Evolutionary conservation across 805 yeast genomes (phyloP), one percentile per base, ranked within the genome.

Genomic region (Barnettozyma wickerhamii): DNA sequence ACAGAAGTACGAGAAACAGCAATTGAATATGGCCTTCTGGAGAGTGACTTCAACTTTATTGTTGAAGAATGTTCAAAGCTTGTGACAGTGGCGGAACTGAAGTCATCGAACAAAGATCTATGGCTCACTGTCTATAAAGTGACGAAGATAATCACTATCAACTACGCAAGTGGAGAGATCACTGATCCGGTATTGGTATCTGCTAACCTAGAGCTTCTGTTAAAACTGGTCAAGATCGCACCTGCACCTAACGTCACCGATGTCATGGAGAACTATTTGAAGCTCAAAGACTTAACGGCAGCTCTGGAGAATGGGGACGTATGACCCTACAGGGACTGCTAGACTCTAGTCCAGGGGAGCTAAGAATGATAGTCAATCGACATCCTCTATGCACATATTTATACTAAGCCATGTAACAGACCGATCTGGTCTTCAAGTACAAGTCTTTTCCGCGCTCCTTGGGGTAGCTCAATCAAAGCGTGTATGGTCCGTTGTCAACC

Each of bases 111-210:
- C 19, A 34, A 10, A 32, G 61, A 63, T 14, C 62, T 68, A 35
- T 88, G 96, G 95, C 68, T 79, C 13, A 51, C 69, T 9, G 43
- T 81, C 6, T 43, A 36, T 20, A 40, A 43, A 33, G 43, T 43
- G 5, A 30, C 38, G 3, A 43, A 43, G 13, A 26, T 43, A 3
- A 26, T 36, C 6, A 29, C 35, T 10, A 41, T 41, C 19, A 41
- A 41, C 20, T 41, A 33, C 30, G 35, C 32, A 10, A 33, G 21
- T 30, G 38, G 24, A 13, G 45, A 41, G 18, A 33, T 41, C 14
- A 30, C 28, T 6, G 30, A 33, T 13, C 6, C 26, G 5, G 28
- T 29, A 12, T 13, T 39, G 12, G 13, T 37, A 3, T 13, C 19
- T 13, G 2, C 14, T 12, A 39, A 39, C 12, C 20, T 39, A 10